Evolutionary conservation across 1,284 basidiomycete genomes (phyloP).

Genomic region (Xerocomus nothofagi): DNA sequence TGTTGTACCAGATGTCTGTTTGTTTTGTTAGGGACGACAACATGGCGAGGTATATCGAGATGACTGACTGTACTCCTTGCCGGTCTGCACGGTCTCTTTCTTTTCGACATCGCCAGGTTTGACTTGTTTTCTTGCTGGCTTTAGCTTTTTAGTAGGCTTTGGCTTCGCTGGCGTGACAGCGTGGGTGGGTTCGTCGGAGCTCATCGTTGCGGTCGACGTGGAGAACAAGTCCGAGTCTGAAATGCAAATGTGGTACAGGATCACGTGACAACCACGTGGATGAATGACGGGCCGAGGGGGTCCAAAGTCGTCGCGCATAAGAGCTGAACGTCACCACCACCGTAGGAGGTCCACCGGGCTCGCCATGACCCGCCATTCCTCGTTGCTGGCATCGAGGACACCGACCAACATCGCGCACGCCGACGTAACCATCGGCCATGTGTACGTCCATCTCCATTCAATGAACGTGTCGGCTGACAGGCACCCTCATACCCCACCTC

Average conservation of each 20-base stretch:
- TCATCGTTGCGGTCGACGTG: slow-evolving; percentile 24
- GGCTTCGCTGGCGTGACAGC: slow-evolving; percentile 8
- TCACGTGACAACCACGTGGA: slow-evolving; percentile 32
- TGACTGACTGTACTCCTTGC: slow-evolving; percentile 88
- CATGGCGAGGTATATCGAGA: not conserved
- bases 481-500: slow-evolving; percentile 8
- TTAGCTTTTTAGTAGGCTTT: slow-evolving; percentile 55
- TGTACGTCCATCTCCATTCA: slow-evolving; percentile 48
- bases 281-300: slow-evolving; percentile 14
- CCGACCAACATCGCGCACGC: slow-evolving; percentile 49
- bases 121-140: slow-evolving; percentile 88
- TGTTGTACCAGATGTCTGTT: slow-evolving; percentile 98
- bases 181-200: slow-evolving; percentile 20
- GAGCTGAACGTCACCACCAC: slow-evolving; percentile 13
- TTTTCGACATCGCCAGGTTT: slow-evolving; percentile 88
- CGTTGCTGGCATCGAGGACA: slow-evolving; percentile 44
- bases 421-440: slow-evolving; percentile 63
- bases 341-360: not conserved
- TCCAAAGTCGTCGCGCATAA: not conserved
- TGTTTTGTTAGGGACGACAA: slow-evolving; percentile 19
- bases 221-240: not conserved
- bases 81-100: slow-evolving; percentile 84
- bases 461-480: not conserved
- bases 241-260: not conserved
- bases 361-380: slow-evolving; percentile 48